Evolutionary conservation across 2,329 filamentous ascomycete genomes (phyloP).

Genomic region (Madurella fahalii): DNA sequence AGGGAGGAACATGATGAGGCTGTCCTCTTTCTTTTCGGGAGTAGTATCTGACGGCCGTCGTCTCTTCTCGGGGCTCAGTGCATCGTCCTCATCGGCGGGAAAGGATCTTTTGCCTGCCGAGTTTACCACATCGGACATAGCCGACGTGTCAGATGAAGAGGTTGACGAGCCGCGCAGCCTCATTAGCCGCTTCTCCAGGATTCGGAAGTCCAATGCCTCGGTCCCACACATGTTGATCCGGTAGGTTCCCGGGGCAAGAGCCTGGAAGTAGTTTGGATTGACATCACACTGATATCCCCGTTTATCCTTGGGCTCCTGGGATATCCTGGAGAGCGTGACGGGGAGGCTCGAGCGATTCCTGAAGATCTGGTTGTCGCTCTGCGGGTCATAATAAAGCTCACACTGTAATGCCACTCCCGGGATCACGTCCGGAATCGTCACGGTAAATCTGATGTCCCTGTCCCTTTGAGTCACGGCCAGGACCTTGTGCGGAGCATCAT

Average conservation of each 20-base stretch:
- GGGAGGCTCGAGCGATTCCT: conserved; percentile 53
- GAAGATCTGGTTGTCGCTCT: conserved; percentile 55
- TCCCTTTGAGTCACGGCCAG: conserved; percentile 58
- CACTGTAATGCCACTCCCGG: conserved; percentile 50
- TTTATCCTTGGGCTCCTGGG: conserved; percentile 37
- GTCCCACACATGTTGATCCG: conserved; percentile 47
- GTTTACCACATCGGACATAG: conserved; percentile 33
- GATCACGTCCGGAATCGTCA: conserved; percentile 47
- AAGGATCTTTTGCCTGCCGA: conserved; percentile 51
- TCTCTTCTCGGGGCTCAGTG: conserved; percentile 38
- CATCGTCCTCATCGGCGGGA: conserved; percentile 40
- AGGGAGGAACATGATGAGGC: conserved; percentile 53
- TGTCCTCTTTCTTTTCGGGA: conserved; percentile 33
- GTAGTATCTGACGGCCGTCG: conserved; percentile 30
- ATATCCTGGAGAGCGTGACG: conserved; percentile 46
- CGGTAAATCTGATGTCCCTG: conserved; percentile 57
- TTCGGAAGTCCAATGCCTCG: conserved; percentile 54
- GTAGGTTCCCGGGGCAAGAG: conserved; percentile 53
- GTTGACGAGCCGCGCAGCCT: conserved; percentile 32
- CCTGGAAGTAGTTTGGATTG: conserved; percentile 42
- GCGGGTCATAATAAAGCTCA: conserved; percentile 57
- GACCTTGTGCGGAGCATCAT: conserved; percentile 52
- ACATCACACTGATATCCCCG: conserved; percentile 32
- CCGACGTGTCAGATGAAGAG: conserved; percentile 22
- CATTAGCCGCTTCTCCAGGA: conserved; percentile 52